These are phyloP conservation scores for Thermothielavioides terrestris DNA, from an alignment of 495 filamentous ascomycete genomes.

Conservation along the genomic window DNA sequence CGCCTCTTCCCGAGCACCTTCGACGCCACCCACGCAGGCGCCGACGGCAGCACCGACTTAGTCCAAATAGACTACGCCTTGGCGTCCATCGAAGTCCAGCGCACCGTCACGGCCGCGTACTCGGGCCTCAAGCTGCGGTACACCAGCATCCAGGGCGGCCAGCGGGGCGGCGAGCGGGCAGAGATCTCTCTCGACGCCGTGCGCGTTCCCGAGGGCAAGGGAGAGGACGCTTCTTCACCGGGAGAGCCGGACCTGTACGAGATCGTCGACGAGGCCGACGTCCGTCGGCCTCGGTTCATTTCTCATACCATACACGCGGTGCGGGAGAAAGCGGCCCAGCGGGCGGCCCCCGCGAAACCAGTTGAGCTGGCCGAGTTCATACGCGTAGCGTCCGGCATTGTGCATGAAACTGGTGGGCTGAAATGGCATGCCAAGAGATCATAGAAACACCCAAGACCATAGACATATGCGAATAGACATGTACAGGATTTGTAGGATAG, in stretches of 20 bases:
- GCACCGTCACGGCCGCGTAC: conserved; percentile 28
- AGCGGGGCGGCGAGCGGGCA: conserved; percentile 29
- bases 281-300: neutral
- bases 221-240: no score
- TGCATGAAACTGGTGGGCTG: neutral
- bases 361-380: neutral
- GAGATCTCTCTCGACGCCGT: conserved; percentile 39
- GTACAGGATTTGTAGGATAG: conserved; percentile 5
- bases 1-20: conserved; percentile 6
- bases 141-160: conserved; percentile 37
- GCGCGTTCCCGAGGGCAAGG: neutral
- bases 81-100: conserved; percentile 36
- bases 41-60: neutral
- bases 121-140: conserved; percentile 34
- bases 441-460: no score
- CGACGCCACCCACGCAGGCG: neutral
- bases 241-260: neutral
- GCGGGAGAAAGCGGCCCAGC: neutral
- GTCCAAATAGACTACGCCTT: conserved; percentile 38
- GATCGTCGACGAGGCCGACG: neutral
- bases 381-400: neutral
- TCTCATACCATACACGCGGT: neutral
- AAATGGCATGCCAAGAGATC: conserved; percentile 7
- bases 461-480: neutral
- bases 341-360: neutral